phyloP scores from a whole-genome alignment of 495 filamentous ascomycete genomes.

The Tuber magnatum region DNA sequence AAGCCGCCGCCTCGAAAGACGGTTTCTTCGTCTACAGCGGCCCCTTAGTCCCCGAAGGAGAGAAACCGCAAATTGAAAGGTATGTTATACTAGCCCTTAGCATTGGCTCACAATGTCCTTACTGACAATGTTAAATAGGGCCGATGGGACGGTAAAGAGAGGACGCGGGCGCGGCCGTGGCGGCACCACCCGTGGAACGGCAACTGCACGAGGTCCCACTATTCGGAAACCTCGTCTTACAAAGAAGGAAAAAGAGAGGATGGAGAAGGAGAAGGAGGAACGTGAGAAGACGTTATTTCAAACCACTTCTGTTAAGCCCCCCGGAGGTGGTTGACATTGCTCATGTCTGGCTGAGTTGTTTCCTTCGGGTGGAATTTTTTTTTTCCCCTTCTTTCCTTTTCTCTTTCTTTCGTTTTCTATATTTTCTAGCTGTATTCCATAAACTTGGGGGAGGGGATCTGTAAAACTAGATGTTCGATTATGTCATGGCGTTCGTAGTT shows the following conservation, averaged over 20 bases:
- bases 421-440: slow-evolving; percentile 12
- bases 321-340: slow-evolving; percentile 9
- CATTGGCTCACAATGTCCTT: background rate
- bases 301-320: slow-evolving; percentile 17
- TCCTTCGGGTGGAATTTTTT: slow-evolving; percentile 13
- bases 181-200: slow-evolving; percentile 59
- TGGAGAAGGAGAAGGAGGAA: slow-evolving; percentile 65
- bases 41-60: slow-evolving; percentile 74
- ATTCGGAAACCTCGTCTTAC: slow-evolving; percentile 71
- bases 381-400: slow-evolving; percentile 5
- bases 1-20: slow-evolving; percentile 86
- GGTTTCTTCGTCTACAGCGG: slow-evolving; percentile 85
- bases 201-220: slow-evolving; percentile 67
- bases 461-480: slow-evolving; percentile 38
- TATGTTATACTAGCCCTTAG: slow-evolving; percentile 42
- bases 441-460: slow-evolving; percentile 15
- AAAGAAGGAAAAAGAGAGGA: slow-evolving; percentile 60
- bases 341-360: slow-evolving; percentile 9
- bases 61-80: slow-evolving; percentile 78
- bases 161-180: slow-evolving; percentile 55
- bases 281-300: slow-evolving; percentile 46
- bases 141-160: slow-evolving; percentile 66
- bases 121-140: slow-evolving; percentile 48
- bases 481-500: slow-evolving; percentile 23
- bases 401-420: slow-evolving; percentile 1